Conservation (phyloP, 768 basidiomycete genomes). For the Trametes cubensis region DNA sequence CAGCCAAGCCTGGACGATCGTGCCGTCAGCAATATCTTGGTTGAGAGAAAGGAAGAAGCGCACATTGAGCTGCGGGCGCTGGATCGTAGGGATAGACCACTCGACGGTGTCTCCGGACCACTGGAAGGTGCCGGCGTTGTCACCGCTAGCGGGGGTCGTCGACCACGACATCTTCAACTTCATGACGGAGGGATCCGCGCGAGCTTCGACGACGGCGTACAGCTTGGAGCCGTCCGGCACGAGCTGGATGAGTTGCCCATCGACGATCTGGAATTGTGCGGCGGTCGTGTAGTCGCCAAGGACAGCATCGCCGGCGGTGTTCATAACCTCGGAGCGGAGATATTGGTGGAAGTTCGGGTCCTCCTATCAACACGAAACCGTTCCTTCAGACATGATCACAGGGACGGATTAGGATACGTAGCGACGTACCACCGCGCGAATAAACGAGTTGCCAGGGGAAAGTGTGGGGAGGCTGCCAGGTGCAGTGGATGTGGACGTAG, state of each 20-base stretch:
- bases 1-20: conserved; percentile 50
- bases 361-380: conserved; percentile 37
- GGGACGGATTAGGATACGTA: conserved; percentile 23
- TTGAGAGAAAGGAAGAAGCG: conserved; percentile 26
- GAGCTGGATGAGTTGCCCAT: conserved; percentile 59
- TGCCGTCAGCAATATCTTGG: conserved; percentile 12
- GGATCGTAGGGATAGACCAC: conserved; percentile 54
- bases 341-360: conserved; percentile 66
- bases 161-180: conserved; percentile 56
- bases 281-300: conserved; percentile 54
- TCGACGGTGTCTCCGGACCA: conserved; percentile 62
- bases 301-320: conserved; percentile 50
- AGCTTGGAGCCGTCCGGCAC: conserved; percentile 42
- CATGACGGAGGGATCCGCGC: conserved; percentile 46
- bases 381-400: not conserved
- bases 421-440: conserved; percentile 51
- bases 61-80: conserved; percentile 55
- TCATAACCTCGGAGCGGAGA: conserved; percentile 51
- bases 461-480: conserved; percentile 44
- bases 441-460: conserved; percentile 53
- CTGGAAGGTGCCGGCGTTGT: conserved; percentile 47
- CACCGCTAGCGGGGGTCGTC: conserved; percentile 47
- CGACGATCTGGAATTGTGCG: conserved; percentile 57
- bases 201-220: conserved; percentile 53
- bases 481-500: conserved; percentile 30